These are phyloP conservation scores for Kazachstania taianensis DNA, from an alignment of 805 yeast genomes.

Conservation along the genomic window DNA sequence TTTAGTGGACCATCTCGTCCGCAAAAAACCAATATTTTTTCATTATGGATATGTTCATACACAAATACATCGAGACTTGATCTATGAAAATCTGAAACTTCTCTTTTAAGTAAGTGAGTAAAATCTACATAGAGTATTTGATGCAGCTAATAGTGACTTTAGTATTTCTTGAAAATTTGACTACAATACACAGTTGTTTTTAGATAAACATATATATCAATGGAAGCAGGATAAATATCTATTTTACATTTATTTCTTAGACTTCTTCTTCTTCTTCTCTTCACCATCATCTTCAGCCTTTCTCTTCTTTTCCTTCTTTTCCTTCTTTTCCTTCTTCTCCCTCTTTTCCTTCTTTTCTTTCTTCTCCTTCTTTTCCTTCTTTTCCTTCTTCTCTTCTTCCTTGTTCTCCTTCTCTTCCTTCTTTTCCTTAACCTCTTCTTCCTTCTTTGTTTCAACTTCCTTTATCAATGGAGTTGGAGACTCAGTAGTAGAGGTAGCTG, in stretches of 20 bases:
- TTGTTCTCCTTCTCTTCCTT: conserved; percentile 46
- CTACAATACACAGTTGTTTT: conserved; percentile 4
- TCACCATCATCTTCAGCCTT: conserved; percentile 27
- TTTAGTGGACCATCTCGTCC: no score
- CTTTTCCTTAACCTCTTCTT: conserved; percentile 48
- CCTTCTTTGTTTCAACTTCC: conserved; percentile 29
- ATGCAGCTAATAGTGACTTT: neutral
- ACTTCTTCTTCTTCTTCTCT: conserved; percentile 33
- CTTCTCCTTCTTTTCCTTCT: conserved; percentile 42
- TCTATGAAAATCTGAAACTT: neutral
- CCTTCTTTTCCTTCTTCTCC: conserved; percentile 30
- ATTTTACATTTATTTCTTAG: conserved; percentile 29
- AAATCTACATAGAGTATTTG: no score
- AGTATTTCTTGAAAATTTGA: conserved; percentile 1
- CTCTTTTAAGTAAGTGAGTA: no score
- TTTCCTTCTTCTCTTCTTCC: conserved; percentile 37
- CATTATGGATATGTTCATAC: no score
- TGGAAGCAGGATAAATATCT: neutral
- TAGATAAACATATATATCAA: neutral
- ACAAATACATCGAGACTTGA: neutral
- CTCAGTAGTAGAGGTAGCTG: conserved; percentile 18
- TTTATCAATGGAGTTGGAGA: conserved; percentile 32
- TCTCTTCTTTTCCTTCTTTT: conserved; percentile 31
- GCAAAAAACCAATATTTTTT: no score
- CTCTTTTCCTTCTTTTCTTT: conserved; percentile 41